These are phyloP conservation scores for Thielaviopsis punctulata DNA, from an alignment of 2,329 filamentous ascomycete species.

Conservation along the genomic window DNA sequence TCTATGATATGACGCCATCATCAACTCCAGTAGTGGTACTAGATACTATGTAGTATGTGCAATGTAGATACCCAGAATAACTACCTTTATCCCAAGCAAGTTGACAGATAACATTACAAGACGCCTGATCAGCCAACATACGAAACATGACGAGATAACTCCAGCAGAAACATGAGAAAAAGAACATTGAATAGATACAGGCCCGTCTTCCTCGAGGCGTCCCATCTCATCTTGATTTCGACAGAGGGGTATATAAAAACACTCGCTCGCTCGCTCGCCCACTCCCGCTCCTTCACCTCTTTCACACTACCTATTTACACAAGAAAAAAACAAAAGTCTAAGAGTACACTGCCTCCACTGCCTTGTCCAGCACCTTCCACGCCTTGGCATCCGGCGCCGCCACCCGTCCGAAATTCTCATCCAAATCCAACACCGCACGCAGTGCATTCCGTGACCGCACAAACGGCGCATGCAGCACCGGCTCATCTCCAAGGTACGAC, in stretches of 20 bases:
- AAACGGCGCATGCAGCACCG: conserved; percentile 38
- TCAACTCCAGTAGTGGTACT: too few relatives aligned
- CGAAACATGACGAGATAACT: too few relatives aligned
- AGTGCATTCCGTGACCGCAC: conserved; percentile 67
- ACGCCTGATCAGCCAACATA: too few relatives aligned
- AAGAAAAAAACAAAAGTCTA: background rate
- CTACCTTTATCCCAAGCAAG: too few relatives aligned
- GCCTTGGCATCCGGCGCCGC: conserved; percentile 37
- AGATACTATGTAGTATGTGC: too few relatives aligned
- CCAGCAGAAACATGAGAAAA: conserved; percentile 3
- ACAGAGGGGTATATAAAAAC: background rate
- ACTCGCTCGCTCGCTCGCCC: too few relatives aligned
- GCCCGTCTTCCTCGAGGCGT: background rate
- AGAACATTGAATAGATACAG: conserved; percentile 9
- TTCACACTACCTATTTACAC: too few relatives aligned
- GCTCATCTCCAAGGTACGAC: conserved; percentile 37
- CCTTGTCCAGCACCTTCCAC: conserved; percentile 34
- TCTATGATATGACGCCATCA: too few relatives aligned
- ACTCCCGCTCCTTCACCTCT: too few relatives aligned
- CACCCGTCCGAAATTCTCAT: conserved; percentile 76
- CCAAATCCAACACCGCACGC: conserved; percentile 87
- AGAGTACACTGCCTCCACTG: conserved; percentile 10
- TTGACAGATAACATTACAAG: too few relatives aligned
- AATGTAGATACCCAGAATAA: too few relatives aligned
- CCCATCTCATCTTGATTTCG: background rate